Evolutionary conservation across 805 yeast species (phyloP).

Genomic region (Kuraishia borneana): DNA sequence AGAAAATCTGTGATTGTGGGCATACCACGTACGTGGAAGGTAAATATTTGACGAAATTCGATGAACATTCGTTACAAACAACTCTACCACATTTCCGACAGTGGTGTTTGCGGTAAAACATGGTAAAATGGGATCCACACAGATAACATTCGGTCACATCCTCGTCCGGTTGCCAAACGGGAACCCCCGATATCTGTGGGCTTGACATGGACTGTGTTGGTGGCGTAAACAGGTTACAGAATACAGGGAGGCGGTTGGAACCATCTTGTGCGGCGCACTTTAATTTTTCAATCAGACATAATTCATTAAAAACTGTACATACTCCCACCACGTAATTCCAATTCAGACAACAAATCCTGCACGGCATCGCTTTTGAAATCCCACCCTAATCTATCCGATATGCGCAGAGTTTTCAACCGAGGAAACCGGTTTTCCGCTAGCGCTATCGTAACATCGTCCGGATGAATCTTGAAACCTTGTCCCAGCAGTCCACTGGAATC

Average conservation of each 20-base stretch:
- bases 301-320: constrained; percentile 35
- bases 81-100: constrained; percentile 76
- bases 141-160: constrained; percentile 39
- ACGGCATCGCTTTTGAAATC: constrained; percentile 51
- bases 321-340: constrained; percentile 75
- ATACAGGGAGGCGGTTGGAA: constrained; percentile 6
- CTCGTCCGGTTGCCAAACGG: constrained; percentile 66
- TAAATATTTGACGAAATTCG: constrained; percentile 37
- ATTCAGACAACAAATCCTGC: constrained; percentile 48
- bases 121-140: constrained; percentile 40
- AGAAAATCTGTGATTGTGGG: constrained; percentile 35
- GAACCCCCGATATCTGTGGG: constrained; percentile 15
- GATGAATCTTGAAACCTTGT: constrained; percentile 70
- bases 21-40: constrained; percentile 48
- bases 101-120: constrained; percentile 71
- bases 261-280: constrained; percentile 10
- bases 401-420: constrained; percentile 43
- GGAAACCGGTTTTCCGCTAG: constrained; percentile 72
- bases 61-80: constrained; percentile 63
- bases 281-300: too few relatives aligned
- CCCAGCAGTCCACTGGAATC: constrained; percentile 86
- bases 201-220: too few relatives aligned
- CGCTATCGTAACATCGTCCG: constrained; percentile 83
- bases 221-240: too few relatives aligned
- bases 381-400: constrained; percentile 84